Evolutionary conservation across 2,329 filamentous ascomycete species (phyloP), one percentile per base, ranked within the genome.

Genomic region (Emydomyces testavorans): DNA sequence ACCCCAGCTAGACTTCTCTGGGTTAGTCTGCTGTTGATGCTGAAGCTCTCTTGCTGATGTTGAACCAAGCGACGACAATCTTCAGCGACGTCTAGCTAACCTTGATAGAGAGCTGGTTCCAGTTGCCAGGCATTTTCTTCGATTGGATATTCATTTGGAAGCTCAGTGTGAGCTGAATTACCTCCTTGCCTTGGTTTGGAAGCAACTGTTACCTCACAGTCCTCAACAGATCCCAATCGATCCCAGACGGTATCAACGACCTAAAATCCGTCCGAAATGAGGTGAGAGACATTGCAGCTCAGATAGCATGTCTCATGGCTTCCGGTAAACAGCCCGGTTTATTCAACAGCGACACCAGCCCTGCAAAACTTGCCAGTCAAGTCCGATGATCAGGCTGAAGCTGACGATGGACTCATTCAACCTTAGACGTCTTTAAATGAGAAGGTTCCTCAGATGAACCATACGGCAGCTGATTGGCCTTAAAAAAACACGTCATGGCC

Each of bases 401-500:
- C 8, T 16, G 38, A 24, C 15, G 13, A 13, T 26, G 1, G 39
- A 8, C 21, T 21, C 18, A 10, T 4, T 11, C 7, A 3, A 13
- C 3, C 3, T 42, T 43, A 13, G 8, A 34, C 18, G 11, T 15
- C 29, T 34, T 10, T 7, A 29, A 28, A 34, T n/a, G 8, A 4
- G 11, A 34, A 34, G 40, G 18, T 31, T 23, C 5, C 26, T 18
- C 38, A 18, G 26, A 20, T 29, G 28, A 20, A 29, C n/a, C 6
- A 18, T 41, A 13, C n/a, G n/a, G n/a, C n/a, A n/a, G n/a, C n/a
- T n/a, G n/a, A n/a, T n/a, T n/a, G n/a, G n/a, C n/a, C n/a, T n/a
- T n/a, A n/a, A n/a, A n/a, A n/a, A n/a, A n/a, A n/a, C n/a, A 20
- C n/a, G 18, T 23, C 24, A 47, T 47, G 45, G 24, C 37, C 10